Percentiles rank a stretch among this genome's conserved stretches.
phyloP scores from a whole-genome alignment of 352 stramenopile genomes.

The Globisporangium splendens region DNA sequence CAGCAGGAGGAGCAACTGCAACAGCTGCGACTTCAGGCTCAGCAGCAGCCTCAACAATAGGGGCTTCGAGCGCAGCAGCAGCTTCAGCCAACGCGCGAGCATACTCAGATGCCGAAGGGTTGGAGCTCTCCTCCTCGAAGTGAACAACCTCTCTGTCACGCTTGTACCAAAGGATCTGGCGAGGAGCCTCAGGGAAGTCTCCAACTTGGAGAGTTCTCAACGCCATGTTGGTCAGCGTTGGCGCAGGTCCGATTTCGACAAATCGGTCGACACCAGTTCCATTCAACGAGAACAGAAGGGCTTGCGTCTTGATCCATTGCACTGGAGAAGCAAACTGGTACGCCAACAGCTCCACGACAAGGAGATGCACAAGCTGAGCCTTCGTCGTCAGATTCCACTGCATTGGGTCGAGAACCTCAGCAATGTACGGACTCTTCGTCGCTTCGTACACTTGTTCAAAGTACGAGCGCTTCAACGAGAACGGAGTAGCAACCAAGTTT shows the following conservation, averaged over 20 bases:
- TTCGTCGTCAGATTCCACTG: conserved; percentile 67
- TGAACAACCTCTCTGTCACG: conserved; percentile 77
- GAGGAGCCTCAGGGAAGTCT: conserved; percentile 46
- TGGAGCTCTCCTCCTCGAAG: conserved; percentile 64
- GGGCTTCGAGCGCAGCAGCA: conserved; percentile 23
- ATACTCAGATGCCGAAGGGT: conserved; percentile 67
- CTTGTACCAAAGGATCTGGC: conserved; percentile 83
- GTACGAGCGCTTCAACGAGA: conserved; percentile 76
- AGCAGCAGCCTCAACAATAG: conserved; percentile 19
- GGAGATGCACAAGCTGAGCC: conserved; percentile 65
- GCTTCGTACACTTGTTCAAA: conserved; percentile 66
- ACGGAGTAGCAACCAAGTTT: conserved; percentile 79
- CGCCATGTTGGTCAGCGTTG: conserved; percentile 85
- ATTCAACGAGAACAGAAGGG: conserved; percentile 59
- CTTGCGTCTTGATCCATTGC: conserved; percentile 88
- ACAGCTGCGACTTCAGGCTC: conserved; percentile 17
- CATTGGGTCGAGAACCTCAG: conserved; percentile 43
- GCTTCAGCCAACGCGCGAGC: conserved; percentile 24
- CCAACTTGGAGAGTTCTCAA: conserved; percentile 67
- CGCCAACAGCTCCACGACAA: conserved; percentile 83
- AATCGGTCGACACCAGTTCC: conserved; percentile 58
- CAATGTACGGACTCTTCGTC: conserved; percentile 63
- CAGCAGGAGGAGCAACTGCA: conserved; percentile 13
- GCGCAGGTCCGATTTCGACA: conserved; percentile 79
- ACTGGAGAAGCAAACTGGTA: conserved; percentile 89